phyloP scores from a whole-genome alignment of 2,329 filamentous ascomycete species.

The Colletotrichum salicis region DNA sequence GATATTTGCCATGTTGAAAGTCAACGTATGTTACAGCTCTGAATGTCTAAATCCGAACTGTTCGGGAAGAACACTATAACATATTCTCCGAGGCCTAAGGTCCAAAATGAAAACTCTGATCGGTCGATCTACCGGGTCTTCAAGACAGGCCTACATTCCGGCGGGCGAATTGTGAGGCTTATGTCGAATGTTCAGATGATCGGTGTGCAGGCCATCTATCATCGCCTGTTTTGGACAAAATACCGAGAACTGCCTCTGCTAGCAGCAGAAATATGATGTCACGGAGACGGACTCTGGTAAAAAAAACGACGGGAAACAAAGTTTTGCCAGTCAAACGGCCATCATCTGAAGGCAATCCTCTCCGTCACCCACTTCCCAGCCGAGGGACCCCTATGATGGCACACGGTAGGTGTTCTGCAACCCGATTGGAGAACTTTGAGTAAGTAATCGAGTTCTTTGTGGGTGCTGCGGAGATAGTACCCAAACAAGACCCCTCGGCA shows the following conservation, averaged over 20 bases:
- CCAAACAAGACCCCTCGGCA: neutral
- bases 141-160: neutral
- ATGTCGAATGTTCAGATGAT: neutral
- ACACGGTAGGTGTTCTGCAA: neutral
- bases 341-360: constrained; percentile 16
- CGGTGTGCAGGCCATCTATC: neutral
- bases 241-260: constrained; percentile 1
- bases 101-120: neutral
- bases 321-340: neutral
- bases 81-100: neutral
- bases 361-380: neutral
- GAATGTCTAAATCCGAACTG: neutral
- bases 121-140: neutral
- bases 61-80: neutral
- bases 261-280: constrained; percentile 2
- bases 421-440: neutral
- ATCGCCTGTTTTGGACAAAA: constrained; percentile 7
- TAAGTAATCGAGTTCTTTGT: neutral
- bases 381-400: neutral
- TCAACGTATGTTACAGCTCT: neutral
- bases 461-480: too few species aligned
- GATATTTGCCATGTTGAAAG: neutral
- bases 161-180: neutral
- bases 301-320: neutral
- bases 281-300: neutral